These are phyloP conservation scores for Calonectria naviculata DNA, from an alignment of 2,329 filamentous ascomycete genomes.

Conservation along the genomic window DNA sequence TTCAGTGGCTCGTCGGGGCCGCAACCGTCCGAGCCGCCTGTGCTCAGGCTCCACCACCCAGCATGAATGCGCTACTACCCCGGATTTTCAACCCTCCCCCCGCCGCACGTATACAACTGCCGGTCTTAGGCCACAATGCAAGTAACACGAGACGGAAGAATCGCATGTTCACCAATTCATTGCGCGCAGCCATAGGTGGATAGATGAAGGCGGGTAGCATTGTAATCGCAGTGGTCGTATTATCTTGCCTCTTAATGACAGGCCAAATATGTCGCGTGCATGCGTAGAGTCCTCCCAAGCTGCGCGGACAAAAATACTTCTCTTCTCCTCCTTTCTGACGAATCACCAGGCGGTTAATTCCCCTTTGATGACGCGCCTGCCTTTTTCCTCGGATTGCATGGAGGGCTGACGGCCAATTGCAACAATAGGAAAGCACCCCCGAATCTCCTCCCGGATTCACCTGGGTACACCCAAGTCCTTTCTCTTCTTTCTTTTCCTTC, in stretches of 20 bases:
- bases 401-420: constrained; percentile 1
- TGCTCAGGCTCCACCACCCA: constrained; percentile 31
- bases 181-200: not conserved
- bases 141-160: constrained; percentile 7
- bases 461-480: not conserved
- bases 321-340: constrained; percentile 30
- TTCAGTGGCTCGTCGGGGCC: constrained; percentile 9
- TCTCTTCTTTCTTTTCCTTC: not conserved
- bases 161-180: constrained; percentile 16
- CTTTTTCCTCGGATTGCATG: constrained; percentile 10
- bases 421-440: constrained; percentile 16
- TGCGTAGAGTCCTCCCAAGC: not conserved
- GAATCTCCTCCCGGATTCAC: not conserved
- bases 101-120: constrained; percentile 29
- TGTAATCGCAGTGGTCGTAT: not conserved
- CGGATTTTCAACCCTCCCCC: constrained; percentile 40
- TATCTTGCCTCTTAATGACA: not conserved
- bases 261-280: not conserved
- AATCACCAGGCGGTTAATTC: constrained; percentile 30
- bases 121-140: constrained; percentile 27
- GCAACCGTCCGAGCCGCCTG: constrained; percentile 9
- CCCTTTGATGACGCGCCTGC: constrained; percentile 18
- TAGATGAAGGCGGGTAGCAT: not conserved
- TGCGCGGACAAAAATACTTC: not conserved
- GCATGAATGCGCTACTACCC: constrained; percentile 39